These are phyloP conservation scores for Neoascochyta sp. DNA, from an alignment of 2,329 filamentous ascomycete genomes.

Conservation along the genomic window DNA sequence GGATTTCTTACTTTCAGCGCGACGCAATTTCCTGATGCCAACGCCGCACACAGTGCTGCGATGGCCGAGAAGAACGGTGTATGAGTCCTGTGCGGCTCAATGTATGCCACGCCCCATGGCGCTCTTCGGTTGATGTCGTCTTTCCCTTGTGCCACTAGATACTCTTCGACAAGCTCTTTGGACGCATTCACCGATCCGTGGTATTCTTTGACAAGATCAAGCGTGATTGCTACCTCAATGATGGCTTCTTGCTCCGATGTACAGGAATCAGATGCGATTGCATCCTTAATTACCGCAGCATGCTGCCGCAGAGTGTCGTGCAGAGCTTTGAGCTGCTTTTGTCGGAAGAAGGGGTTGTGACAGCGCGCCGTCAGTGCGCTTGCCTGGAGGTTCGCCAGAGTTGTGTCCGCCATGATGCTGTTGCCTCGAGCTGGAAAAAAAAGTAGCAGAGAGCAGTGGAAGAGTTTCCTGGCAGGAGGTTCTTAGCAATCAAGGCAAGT, in stretches of 20 bases:
- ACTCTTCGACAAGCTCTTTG: constrained; percentile 42
- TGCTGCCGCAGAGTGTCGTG: constrained; percentile 40
- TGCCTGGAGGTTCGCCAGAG: constrained; percentile 34
- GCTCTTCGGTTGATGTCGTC: constrained; percentile 36
- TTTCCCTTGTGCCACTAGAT: constrained; percentile 40
- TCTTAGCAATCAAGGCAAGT: too few relatives aligned
- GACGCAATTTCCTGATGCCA: constrained; percentile 52
- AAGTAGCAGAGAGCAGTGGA: not conserved
- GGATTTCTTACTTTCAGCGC: constrained; percentile 44
- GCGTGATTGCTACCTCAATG: constrained; percentile 42
- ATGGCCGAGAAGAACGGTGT: constrained; percentile 45
- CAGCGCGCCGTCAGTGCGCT: constrained; percentile 46
- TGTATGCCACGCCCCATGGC: constrained; percentile 46
- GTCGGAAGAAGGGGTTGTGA: constrained; percentile 46
- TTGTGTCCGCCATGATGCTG: constrained; percentile 15
- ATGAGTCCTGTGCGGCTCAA: constrained; percentile 46
- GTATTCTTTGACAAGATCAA: constrained; percentile 40
- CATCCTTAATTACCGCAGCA: constrained; percentile 36
- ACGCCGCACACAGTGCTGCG: constrained; percentile 42
- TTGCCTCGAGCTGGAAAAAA: not conserved
- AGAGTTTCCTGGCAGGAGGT: too few relatives aligned
- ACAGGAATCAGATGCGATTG: constrained; percentile 42
- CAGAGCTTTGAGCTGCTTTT: constrained; percentile 46
- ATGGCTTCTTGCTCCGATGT: constrained; percentile 38
- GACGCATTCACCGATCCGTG: constrained; percentile 42